Percentiles rank a stretch among this genome's conserved stretches.
Conservation (phyloP, 2,329 filamentous ascomycete genomes). For the Cercospora beticola region DNA sequence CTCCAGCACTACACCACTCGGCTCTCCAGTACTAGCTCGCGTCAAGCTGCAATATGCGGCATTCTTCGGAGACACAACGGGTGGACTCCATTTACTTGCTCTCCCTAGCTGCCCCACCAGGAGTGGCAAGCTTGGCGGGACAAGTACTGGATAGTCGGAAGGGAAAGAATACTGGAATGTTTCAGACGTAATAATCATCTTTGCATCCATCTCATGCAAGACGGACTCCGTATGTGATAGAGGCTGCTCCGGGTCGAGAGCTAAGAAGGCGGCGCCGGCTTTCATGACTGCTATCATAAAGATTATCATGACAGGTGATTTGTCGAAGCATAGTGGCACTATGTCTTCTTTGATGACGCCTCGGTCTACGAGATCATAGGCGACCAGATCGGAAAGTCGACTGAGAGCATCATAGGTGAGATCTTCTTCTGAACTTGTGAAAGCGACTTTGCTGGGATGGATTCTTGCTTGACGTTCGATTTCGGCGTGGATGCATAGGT, state of each 20-base stretch:
- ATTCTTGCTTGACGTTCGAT: not conserved
- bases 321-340: conserved; percentile 40
- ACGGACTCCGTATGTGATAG: conserved; percentile 4
- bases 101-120: not conserved
- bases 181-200: conserved; percentile 16
- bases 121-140: not conserved
- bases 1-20: conserved; percentile 17
- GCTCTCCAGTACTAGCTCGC: conserved; percentile 11
- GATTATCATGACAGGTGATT: conserved; percentile 39
- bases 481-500: not conserved
- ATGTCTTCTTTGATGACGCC: not conserved
- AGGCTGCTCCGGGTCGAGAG: conserved; percentile 38
- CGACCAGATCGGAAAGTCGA: conserved; percentile 1
- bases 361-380: not conserved
- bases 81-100: not conserved
- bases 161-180: not conserved
- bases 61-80: not conserved
- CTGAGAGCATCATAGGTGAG: not conserved
- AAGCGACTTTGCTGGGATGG: not conserved
- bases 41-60: conserved; percentile 4
- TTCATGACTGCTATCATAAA: conserved; percentile 43
- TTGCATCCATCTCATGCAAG: conserved; percentile 27
- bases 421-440: not conserved
- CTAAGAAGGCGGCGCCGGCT: conserved; percentile 40
- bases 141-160: not conserved